These are phyloP conservation scores for Pharus latifolius DNA, from an alignment of 176 grass and related monocot genomes.

Conservation along the genomic window DNA sequence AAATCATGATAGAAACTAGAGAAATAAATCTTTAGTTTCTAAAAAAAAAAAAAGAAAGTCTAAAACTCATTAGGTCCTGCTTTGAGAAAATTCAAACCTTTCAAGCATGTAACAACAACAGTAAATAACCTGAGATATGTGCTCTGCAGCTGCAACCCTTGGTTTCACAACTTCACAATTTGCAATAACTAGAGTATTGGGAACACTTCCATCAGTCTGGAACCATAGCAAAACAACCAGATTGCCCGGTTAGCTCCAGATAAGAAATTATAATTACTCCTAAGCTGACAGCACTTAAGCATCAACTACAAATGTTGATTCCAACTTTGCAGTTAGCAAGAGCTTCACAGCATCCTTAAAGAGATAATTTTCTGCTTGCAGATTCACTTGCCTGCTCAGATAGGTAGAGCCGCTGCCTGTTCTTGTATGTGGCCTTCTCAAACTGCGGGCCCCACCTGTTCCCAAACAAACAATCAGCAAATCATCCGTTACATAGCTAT, in stretches of 20 bases:
- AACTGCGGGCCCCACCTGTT: constrained; percentile 79
- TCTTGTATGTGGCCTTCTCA: constrained; percentile 63
- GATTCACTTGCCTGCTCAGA: constrained; percentile 58
- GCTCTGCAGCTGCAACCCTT: constrained; percentile 71
- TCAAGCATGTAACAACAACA: neutral
- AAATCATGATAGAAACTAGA: no score
- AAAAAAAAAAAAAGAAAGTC: no score
- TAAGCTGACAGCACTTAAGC: neutral
- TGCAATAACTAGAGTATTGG: constrained; percentile 78
- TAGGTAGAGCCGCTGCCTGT: constrained; percentile 72
- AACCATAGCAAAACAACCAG: constrained; percentile 16
- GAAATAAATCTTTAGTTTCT: no score
- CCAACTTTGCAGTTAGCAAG: neutral
- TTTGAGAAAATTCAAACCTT: neutral
- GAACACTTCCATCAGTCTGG: constrained; percentile 75
- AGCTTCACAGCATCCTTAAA: neutral
- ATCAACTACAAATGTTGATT: neutral
- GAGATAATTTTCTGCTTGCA: neutral
- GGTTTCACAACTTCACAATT: constrained; percentile 88
- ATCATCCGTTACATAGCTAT: constrained; percentile 7
- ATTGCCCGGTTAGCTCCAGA: constrained; percentile 1
- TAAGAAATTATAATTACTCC: neutral
- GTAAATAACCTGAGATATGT: constrained; percentile 71
- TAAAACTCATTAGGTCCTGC: neutral
- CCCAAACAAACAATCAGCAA: constrained; percentile 16